Conservation (phyloP, 345 rosid species). For the Aquilaria yunnanensis region DNA sequence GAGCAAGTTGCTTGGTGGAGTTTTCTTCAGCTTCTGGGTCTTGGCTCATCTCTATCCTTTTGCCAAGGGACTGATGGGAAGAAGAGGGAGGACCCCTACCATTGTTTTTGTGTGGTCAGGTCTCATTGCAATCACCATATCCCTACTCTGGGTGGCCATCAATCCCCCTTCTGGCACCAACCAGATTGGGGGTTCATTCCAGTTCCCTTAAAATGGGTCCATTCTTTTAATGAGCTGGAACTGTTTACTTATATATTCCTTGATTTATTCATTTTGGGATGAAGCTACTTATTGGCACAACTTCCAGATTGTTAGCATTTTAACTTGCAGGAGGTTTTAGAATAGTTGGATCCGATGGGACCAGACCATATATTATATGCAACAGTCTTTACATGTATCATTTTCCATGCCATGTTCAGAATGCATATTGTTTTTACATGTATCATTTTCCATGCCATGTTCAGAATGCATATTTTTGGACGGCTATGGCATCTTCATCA, state of each 20-base stretch:
- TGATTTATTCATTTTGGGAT: conserved; percentile 15
- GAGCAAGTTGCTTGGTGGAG: conserved; percentile 86
- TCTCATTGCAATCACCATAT: conserved; percentile 83
- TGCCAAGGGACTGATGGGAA: conserved; percentile 96
- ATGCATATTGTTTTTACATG: too few species aligned
- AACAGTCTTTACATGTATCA: too few species aligned
- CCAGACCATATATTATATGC: too few species aligned
- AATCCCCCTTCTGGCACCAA: conserved; percentile 65
- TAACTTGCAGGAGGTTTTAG: too few species aligned
- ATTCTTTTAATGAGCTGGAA: conserved; percentile 19
- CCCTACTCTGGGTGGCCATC: conserved; percentile 98
- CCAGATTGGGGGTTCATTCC: conserved; percentile 88
- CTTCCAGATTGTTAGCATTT: too few species aligned
- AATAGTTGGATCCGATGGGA: too few species aligned
- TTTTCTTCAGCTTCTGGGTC: conserved; percentile 98
- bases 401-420: too few species aligned
- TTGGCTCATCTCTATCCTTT: conserved; percentile 98
- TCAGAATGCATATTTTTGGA: too few species aligned
- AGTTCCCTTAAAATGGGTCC: conserved; percentile 60
- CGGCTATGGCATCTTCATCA: too few species aligned
- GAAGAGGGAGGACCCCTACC: conserved; percentile 96
- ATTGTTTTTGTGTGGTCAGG: conserved; percentile 98
- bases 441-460: too few species aligned
- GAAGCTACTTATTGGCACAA: background rate
- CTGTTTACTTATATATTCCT: conserved; percentile 14